A percentile compares a stretch with the other conserved stretches of the same genome.
Evolutionary conservation across 257 asterid species (phyloP).

Genomic region (Cordia subcordata): DNA sequence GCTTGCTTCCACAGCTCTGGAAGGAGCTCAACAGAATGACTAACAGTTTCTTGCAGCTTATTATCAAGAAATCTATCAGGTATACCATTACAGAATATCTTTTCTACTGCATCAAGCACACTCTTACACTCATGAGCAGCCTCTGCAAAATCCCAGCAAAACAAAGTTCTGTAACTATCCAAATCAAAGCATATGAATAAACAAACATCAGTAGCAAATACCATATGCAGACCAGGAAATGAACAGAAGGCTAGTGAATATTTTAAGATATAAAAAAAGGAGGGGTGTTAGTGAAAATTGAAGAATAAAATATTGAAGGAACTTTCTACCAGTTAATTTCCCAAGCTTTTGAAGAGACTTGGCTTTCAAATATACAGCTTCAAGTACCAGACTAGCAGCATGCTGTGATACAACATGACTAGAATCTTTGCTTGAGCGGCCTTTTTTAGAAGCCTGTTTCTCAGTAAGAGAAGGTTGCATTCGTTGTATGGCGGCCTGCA

Average conservation of each 20-base stretch:
- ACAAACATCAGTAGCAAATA: constrained; percentile 6
- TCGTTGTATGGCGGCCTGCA: constrained; percentile 85
- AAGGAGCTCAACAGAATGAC: constrained; percentile 93
- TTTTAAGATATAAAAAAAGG: too few species aligned
- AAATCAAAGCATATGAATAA: constrained; percentile 23
- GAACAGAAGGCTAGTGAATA: background rate
- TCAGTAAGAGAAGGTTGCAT: constrained; percentile 61
- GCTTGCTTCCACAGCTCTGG: constrained; percentile 94
- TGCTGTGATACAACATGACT: constrained; percentile 57
- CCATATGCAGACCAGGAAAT: background rate
- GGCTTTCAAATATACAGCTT: constrained; percentile 93
- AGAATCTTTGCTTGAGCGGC: constrained; percentile 65
- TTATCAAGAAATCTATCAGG: constrained; percentile 71
- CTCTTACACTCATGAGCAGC: constrained; percentile 93
- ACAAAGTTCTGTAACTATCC: constrained; percentile 15
- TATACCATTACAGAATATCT: constrained; percentile 76
- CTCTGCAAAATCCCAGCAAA: constrained; percentile 55
- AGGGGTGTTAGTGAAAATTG: too few species aligned
- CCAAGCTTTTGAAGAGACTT: constrained; percentile 96
- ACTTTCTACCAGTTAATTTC: constrained; percentile 57
- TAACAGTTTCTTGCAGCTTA: constrained; percentile 91
- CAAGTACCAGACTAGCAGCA: constrained; percentile 89
- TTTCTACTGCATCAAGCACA: constrained; percentile 95
- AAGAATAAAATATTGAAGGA: background rate
- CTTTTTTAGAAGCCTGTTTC: constrained; percentile 68